phyloP scores from a whole-genome alignment of 257 asterid species.

The Penstemon eatonii region DNA sequence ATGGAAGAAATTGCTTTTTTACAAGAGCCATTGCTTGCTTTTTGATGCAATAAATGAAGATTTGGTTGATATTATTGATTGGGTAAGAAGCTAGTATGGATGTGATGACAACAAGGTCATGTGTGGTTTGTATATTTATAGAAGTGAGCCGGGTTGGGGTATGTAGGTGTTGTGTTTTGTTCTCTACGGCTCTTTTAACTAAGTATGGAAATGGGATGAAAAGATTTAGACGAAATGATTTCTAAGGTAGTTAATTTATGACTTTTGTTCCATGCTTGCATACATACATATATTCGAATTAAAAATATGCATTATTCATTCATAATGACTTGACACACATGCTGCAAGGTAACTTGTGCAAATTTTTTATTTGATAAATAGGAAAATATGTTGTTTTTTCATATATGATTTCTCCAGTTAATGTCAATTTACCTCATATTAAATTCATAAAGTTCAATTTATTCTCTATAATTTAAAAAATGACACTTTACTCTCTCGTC shows the following conservation, averaged over 20 bases:
- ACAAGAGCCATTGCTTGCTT: conserved; percentile 29
- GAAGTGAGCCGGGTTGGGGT: conserved; percentile 5
- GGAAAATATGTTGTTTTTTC: not conserved
- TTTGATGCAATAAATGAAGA: conserved; percentile 2
- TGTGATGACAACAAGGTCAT: conserved; percentile 25
- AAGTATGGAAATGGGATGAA: conserved; percentile 37
- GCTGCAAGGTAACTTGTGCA: not conserved
- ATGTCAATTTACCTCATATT: no score
- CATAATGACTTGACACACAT: not conserved
- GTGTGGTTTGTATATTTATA: conserved; percentile 41
- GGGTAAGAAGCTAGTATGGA: conserved; percentile 29
- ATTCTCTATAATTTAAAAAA: no score
- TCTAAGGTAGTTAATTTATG: conserved; percentile 22
- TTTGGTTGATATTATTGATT: conserved; percentile 9
- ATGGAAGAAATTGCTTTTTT: conserved; percentile 24
- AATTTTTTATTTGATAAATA: not conserved
- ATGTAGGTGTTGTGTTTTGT: conserved; percentile 18
- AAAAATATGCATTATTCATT: conserved; percentile 6
- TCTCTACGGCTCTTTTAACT: conserved; percentile 43
- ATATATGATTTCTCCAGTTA: no score
- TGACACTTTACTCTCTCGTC: no score
- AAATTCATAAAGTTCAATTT: no score
- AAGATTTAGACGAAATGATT: conserved; percentile 38
- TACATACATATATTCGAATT: conserved; percentile 6
- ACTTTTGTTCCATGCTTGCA: conserved; percentile 51